phyloP scores from a whole-genome alignment of 2,329 filamentous ascomycete genomes.

The Penicillium sp. region DNA sequence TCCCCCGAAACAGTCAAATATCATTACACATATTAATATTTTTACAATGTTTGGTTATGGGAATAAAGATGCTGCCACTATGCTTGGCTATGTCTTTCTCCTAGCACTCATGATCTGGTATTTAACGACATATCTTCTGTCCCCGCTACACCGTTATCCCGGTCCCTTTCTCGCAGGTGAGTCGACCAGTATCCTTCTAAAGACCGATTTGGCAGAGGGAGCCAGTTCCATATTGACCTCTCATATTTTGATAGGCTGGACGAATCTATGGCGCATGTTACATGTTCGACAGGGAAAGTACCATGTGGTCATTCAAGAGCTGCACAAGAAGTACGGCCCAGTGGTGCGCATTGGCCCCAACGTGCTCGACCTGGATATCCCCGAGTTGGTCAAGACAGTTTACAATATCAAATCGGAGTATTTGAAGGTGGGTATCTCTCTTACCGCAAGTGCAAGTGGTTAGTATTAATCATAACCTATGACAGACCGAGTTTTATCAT shows the following conservation, averaged over 20 bases:
- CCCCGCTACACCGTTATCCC: conserved; percentile 20
- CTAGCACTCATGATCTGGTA: conserved; percentile 16
- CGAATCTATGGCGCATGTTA: conserved; percentile 41
- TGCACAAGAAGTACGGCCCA: conserved; percentile 44
- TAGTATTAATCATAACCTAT: not conserved
- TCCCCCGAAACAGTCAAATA: not conserved
- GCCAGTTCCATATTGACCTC: not conserved
- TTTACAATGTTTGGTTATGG: not conserved
- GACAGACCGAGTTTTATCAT: conserved; percentile 42
- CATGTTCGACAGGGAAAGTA: conserved; percentile 28
- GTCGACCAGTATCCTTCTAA: not conserved
- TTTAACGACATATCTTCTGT: conserved; percentile 18
- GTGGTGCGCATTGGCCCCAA: conserved; percentile 47
- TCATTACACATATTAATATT: not conserved
- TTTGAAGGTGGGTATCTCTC: conserved; percentile 11
- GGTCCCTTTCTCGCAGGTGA: conserved; percentile 25
- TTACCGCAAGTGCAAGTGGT: too few relatives aligned
- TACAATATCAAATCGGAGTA: conserved; percentile 37
- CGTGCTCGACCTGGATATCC: conserved; percentile 40
- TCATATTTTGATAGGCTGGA: conserved; percentile 27
- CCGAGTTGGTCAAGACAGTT: conserved; percentile 40
- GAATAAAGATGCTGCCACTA: not conserved
- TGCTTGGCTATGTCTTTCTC: not conserved
- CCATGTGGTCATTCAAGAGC: conserved; percentile 31
- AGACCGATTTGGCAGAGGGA: not conserved